Base-by-base conservation (phyloP, 73 alveolate genomes). In the Uronychia binucleata region DNA sequence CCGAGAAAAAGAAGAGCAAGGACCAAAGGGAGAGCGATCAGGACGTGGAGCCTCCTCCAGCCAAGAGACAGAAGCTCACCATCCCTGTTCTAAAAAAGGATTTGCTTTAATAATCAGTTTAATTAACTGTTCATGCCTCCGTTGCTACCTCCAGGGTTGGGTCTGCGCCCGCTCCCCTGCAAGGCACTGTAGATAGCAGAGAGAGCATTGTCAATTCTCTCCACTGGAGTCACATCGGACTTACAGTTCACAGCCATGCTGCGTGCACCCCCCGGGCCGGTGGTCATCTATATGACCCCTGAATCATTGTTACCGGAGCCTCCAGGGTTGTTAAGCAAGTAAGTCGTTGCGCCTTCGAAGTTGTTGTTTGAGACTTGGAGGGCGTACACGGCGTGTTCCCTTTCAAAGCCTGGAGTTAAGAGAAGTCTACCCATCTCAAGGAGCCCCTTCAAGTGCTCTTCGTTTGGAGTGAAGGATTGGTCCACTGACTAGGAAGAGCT, bases 361-460 rank as follows among this genome's bases (percentile, higher is more conserved):
- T 85, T 85, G 57, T 85, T 85, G 13, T 78, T 25, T 1, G 91
- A 57, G n/a, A 85, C 81, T 57, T 57, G 75, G 1, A 85, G 30
- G n/a, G 91, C 91, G 77, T 85, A 85, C 1, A 77, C 59, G 19
- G 91, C 86, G 32, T 85, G 81, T 25, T 85, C 86, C 59, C 81
- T 76, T 33, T 76, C 46, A 77, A 74, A 85, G 5, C 67, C 67
- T 46, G 67, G 5, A 5, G 5, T 46, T 46, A 19, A 46, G 67
- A 46, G 19, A 46, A 11, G 67, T 11, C 19, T 46, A 34, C 91
- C 91, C 91, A 85, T 85, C 57, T 85, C 91, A 27, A 57, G 59
- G 1, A 85, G 59, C 80, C 57, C 58, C 19, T 31, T 77, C 58
- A 85, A 75, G 25, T 83, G 59, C 25, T 77, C 90, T 75, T 83